Conservation (phyloP, 1,139 yeast species). For the Yarrowia galli region DNA sequence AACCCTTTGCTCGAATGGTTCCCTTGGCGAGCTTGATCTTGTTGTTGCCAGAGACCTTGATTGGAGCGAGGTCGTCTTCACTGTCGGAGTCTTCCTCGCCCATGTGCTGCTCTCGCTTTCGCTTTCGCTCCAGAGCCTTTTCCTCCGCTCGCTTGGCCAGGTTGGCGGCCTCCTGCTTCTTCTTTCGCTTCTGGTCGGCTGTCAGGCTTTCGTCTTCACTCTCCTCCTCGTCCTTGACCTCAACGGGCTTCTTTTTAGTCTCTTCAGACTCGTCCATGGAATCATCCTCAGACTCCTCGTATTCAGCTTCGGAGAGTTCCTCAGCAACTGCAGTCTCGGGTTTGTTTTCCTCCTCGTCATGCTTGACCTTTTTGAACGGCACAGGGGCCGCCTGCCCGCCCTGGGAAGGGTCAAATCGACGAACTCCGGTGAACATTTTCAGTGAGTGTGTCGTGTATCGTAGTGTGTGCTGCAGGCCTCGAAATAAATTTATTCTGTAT, state of each 20-base stretch:
- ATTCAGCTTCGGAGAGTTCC: background rate
- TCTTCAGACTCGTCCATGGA: slow-evolving; percentile 20
- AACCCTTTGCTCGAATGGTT: slow-evolving; percentile 23
- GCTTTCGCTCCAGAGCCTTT: slow-evolving; percentile 40
- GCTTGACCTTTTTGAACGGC: slow-evolving; percentile 28
- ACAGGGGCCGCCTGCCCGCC: slow-evolving; percentile 4
- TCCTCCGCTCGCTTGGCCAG: slow-evolving; percentile 39
- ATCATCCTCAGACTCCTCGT: slow-evolving; percentile 27
- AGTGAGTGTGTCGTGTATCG: background rate
- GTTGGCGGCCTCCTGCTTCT: slow-evolving; percentile 34
- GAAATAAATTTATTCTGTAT: slow-evolving; percentile 20
- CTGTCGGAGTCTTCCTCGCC: slow-evolving; percentile 39
- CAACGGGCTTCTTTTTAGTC: slow-evolving; percentile 19
- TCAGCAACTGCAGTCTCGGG: background rate
- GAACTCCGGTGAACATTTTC: slow-evolving; percentile 43
- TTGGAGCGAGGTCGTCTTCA: slow-evolving; percentile 40
- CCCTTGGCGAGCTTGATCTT: slow-evolving; percentile 32
- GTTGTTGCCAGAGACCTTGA: slow-evolving; percentile 4
- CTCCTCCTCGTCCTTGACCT: slow-evolving; percentile 19
- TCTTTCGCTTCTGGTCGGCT: slow-evolving; percentile 41
- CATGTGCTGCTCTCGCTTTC: slow-evolving; percentile 39
- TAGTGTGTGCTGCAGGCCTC: slow-evolving; percentile 2
- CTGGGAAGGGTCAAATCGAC: slow-evolving; percentile 44
- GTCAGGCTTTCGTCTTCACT: slow-evolving; percentile 23
- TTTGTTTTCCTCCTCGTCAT: slow-evolving; percentile 8